Base-by-base conservation (phyloP, 208 protist genomes). In the Endotrypanum monterogeii region DNA sequence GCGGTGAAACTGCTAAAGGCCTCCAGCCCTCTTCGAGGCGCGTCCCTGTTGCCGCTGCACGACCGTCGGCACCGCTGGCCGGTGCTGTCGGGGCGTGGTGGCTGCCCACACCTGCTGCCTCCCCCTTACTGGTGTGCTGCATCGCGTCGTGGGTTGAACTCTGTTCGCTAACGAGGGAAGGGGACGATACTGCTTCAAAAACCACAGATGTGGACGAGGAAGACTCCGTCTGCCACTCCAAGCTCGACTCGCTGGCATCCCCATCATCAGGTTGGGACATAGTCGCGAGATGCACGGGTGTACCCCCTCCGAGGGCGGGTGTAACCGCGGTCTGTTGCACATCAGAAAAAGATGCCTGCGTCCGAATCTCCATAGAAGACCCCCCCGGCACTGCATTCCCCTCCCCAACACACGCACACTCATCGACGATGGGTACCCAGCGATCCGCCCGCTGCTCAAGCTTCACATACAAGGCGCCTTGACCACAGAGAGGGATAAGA, bases 11-110 rank as follows among this genome's bases (percentile, higher is more conserved):
- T 3, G 76, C 76, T 30, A 80, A 57, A 5, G 73, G 56, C 51
- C 56, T n/a, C 76, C 76, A 80, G 54, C 54, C 60, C 71, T 73
- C 76, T 48, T 76, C 76, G 20, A 71, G 68, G 1, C 63, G 69
- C 32, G 60, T 46, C 55, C 52, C 52, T n/a, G 35, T 44, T 52
- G 5, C 52, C 32, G 20, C 54, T 39, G 74, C 66, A 51, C 11
- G 25, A 18, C 23, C 32, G 41, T 23, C 54, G 12, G 14, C 8
- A 4, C 56, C 57, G 44, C 37, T 8, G 55, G 37, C 68, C 23
- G 1, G 11, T 18, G 37, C 32, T 65, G 60, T 37, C 28, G 8
- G 60, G 28, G 6, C 37, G 37, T 65, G 18, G 20, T 46, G 20
- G 2, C 32, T 44, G 18, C 16, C 37, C 60, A 48, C 25, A 23